Evolutionary conservation across 352 stramenopile genomes (phyloP).

Genomic region (Blastocystis sp.): DNA sequence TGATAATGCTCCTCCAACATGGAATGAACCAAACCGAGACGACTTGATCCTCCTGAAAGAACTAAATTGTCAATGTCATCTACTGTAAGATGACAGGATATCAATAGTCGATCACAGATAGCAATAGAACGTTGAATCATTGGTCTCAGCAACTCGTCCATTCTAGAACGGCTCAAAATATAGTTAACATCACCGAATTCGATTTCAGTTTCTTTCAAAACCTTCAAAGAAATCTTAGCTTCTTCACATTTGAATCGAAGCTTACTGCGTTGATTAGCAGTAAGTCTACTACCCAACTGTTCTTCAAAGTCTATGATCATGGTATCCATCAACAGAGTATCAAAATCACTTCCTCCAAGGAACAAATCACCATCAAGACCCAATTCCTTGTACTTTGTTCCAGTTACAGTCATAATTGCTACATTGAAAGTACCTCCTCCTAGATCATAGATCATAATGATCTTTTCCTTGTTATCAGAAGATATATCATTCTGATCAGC

Average conservation of each 20-base stretch:
- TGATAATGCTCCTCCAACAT: slow-evolving; percentile 28
- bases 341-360: slow-evolving; percentile 76
- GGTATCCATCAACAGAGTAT: not conserved
- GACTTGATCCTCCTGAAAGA: slow-evolving; percentile 58
- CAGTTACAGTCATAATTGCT: slow-evolving; percentile 92
- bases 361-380: slow-evolving; percentile 97
- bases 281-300: not conserved
- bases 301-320: not conserved
- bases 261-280: not conserved
- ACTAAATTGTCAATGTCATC: slow-evolving; percentile 56
- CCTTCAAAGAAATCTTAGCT: slow-evolving; percentile 12
- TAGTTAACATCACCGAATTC: not conserved
- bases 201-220: not conserved
- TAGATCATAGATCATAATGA: slow-evolving; percentile 69
- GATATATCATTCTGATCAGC: slow-evolving; percentile 64
- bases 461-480: slow-evolving; percentile 62
- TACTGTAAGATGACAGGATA: slow-evolving; percentile 65
- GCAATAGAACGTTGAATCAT: not conserved
- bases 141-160: not conserved
- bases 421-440: slow-evolving; percentile 84
- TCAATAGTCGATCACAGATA: not conserved
- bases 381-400: slow-evolving; percentile 94
- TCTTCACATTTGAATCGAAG: slow-evolving; percentile 25
- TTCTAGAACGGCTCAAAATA: not conserved
- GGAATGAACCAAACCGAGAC: slow-evolving; percentile 3